phyloP scores from a whole-genome alignment of 805 yeast genomes.

The Candida andamanensis region DNA sequence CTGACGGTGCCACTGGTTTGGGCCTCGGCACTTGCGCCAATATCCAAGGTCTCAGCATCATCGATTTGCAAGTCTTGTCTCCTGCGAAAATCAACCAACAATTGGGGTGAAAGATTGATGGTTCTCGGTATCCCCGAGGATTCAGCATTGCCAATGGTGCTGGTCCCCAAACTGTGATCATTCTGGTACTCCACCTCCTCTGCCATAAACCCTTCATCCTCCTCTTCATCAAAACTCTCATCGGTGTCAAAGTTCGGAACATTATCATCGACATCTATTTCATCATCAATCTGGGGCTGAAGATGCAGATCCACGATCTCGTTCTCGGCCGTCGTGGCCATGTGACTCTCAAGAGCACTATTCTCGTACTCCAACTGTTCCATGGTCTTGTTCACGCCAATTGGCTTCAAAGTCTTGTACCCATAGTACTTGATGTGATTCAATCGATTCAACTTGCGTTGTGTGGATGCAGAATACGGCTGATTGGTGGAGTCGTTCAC shows the following conservation, averaged over 20 bases:
- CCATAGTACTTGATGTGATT: slow-evolving; percentile 30
- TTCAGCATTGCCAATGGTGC: slow-evolving; percentile 8
- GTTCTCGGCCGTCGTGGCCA: slow-evolving; percentile 21
- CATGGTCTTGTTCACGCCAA: slow-evolving; percentile 37
- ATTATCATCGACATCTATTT: slow-evolving; percentile 42
- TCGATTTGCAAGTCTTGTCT: too few relatives aligned
- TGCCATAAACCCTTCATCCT: slow-evolving; percentile 43
- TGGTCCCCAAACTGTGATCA: slow-evolving; percentile 25
- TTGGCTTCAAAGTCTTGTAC: slow-evolving; percentile 30
- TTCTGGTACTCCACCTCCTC: slow-evolving; percentile 43
- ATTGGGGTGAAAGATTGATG: too few relatives aligned
- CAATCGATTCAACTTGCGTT: slow-evolving; percentile 17
- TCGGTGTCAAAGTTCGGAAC: slow-evolving; percentile 39
- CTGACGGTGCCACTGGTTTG: too few relatives aligned
- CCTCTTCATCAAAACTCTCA: slow-evolving; percentile 13
- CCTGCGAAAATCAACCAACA: too few relatives aligned
- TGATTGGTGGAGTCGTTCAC: slow-evolving; percentile 11
- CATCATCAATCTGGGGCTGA: slow-evolving; percentile 4
- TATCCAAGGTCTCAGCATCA: too few relatives aligned
- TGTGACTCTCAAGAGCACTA: slow-evolving; percentile 12
- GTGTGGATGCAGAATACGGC: slow-evolving; percentile 11
- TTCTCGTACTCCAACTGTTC: slow-evolving; percentile 30
- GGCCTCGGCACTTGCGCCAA: too few relatives aligned
- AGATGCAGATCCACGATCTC: slow-evolving; percentile 10
- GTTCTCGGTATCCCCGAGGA: not conserved